Percentiles rank a stretch among this genome's conserved stretches.
Evolutionary conservation across 345 rosid genomes (phyloP).

Genomic region (Cardamine resedifolia): DNA sequence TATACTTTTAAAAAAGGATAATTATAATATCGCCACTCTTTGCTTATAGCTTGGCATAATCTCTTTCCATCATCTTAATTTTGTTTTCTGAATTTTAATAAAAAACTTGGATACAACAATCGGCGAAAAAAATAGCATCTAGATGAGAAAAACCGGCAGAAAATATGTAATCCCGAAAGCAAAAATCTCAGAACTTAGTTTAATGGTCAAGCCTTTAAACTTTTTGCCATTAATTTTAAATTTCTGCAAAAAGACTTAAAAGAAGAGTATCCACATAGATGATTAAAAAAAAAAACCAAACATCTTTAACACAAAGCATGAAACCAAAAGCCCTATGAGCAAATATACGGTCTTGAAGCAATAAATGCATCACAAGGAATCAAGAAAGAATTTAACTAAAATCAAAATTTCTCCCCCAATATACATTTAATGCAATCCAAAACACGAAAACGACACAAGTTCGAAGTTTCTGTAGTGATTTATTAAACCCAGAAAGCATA

Average conservation of each 20-base stretch:
- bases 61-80: too few species aligned
- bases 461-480: conserved; percentile 35
- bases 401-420: neutral
- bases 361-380: conserved; percentile 43
- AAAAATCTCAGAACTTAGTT: neutral
- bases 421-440: conserved; percentile 57
- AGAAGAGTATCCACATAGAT: neutral
- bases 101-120: neutral
- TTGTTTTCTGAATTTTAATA: too few species aligned
- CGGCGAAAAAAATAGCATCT: too few species aligned
- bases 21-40: too few species aligned
- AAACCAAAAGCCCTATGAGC: conserved; percentile 25
- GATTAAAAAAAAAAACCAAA: neutral
- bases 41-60: too few species aligned
- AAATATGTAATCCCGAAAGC: too few species aligned
- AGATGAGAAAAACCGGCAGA: too few species aligned
- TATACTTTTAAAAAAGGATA: too few species aligned
- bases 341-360: conserved; percentile 29
- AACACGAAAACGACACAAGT: conserved; percentile 40
- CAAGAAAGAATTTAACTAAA: conserved; percentile 28
- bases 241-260: neutral
- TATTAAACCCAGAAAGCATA: conserved; percentile 19
- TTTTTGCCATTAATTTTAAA: neutral
- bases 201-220: neutral
- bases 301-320: neutral